Base-by-base conservation (phyloP, 805 yeast genomes). In the Dipodascus albidus region DNA sequence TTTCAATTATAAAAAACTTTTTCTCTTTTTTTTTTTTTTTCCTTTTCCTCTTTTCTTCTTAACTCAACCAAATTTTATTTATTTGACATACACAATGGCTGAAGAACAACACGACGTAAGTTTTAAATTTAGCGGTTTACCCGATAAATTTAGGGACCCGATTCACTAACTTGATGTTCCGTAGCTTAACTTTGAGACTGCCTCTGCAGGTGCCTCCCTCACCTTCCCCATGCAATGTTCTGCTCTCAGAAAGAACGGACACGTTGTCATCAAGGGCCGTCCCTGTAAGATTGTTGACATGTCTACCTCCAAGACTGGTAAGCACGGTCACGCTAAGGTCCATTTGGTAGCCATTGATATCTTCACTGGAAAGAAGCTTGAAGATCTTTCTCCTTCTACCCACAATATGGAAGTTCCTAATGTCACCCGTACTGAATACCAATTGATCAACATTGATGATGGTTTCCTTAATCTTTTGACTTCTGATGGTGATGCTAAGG, bases 241-340 rank as follows among this genome's bases (percentile, higher is more conserved):
- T 70, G 96, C 99, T 65, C 88, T 93, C 78, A 90, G 99, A 84
- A 93, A 93, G 95, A 86, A 82, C 82, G 99, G 99, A 72, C 95
- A 87, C 84, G 99, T 93, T 73, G 95, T 84, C 67, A 93, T 91
- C 80, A 93, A 93, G 82, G 81, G 87, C 71, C 95, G 99, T 83
- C 99, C 99, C 74, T 93, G 98, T 83, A 93, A 93, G 85, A 93
- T 93, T 76, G 95, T 93, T 69, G 99, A 93, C 76, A 93, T 93
- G 99, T 93, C 99, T 60, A 93, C 99, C 72, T 93, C 99, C 71
- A 93, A 93, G 86, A 93, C 99, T 68, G 99, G 99, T 80, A 93
- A 93, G 97, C 99, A 93, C 86, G 99, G 99, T 81, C 99, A 93
- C 93, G 99, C 99, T 75, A 93, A 93, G 84, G 99, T 93, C 76